These are phyloP conservation scores for Pestalotiopsis sp. DNA, from an alignment of 2,329 filamentous ascomycete species.

Conservation along the genomic window DNA sequence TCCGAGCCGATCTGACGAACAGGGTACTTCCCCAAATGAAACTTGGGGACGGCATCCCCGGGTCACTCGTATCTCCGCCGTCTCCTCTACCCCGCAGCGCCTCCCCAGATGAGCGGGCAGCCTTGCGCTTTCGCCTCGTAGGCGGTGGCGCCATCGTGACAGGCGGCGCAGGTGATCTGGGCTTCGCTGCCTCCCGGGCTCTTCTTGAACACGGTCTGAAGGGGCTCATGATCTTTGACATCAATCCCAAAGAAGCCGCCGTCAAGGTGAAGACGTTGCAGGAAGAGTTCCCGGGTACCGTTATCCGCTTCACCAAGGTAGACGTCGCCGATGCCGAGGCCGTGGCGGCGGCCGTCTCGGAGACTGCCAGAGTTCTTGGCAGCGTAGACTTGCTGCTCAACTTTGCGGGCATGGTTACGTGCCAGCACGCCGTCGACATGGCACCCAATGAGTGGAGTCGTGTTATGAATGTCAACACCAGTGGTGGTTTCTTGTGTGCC, in stretches of 20 bases:
- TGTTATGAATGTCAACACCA: slow-evolving; percentile 72
- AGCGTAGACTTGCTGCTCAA: slow-evolving; percentile 59
- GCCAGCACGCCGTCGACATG: slow-evolving; percentile 63
- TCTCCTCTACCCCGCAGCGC: slow-evolving; percentile 22
- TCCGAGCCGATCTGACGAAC: slow-evolving; percentile 26
- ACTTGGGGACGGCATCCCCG: slow-evolving; percentile 25
- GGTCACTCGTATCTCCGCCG: slow-evolving; percentile 26
- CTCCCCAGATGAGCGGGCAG: slow-evolving; percentile 23
- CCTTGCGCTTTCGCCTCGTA: slow-evolving; percentile 27
- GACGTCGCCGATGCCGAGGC: slow-evolving; percentile 60
- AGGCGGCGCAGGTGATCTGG: slow-evolving; percentile 33
- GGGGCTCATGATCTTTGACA: slow-evolving; percentile 34
- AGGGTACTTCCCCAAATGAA: slow-evolving; percentile 27
- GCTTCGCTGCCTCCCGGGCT: slow-evolving; percentile 28
- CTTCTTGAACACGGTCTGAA: slow-evolving; percentile 34
- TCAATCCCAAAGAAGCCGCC: slow-evolving; percentile 27
- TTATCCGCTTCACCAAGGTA: slow-evolving; percentile 53
- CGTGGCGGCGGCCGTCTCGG: slow-evolving; percentile 37
- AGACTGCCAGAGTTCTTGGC: slow-evolving; percentile 46
- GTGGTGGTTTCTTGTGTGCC: slow-evolving; percentile 70
- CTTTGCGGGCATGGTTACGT: slow-evolving; percentile 71
- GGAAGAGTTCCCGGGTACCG: slow-evolving; percentile 54
- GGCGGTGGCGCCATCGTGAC: slow-evolving; percentile 34
- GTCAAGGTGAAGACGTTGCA: slow-evolving; percentile 47
- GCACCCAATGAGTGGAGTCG: slow-evolving; percentile 60